Conservation (phyloP, 2,329 filamentous ascomycete genomes). For the Tolypocladium inflatum region DNA sequence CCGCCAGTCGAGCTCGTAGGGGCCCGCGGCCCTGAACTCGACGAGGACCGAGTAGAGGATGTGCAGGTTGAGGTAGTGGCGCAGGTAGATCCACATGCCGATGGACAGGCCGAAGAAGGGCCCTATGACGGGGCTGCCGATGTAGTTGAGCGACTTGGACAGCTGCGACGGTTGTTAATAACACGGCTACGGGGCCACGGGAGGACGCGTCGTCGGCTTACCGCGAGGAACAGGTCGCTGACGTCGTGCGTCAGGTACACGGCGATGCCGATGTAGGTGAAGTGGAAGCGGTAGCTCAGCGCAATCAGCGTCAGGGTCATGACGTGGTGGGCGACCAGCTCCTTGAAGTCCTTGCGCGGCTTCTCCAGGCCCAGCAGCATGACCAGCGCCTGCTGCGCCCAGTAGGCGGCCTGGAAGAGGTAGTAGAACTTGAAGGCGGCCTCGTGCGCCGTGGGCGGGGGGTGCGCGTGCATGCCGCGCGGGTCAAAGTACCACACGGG, state of each 20-base stretch:
- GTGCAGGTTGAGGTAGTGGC: slow-evolving; percentile 73
- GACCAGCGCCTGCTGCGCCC: slow-evolving; percentile 92
- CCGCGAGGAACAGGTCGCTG: slow-evolving; percentile 85
- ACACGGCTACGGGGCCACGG: too few relatives aligned
- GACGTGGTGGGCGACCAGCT: slow-evolving; percentile 85
- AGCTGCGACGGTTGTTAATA: slow-evolving; percentile 28
- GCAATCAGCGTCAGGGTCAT: slow-evolving; percentile 78
- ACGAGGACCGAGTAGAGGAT: slow-evolving; percentile 69
- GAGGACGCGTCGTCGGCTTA: neutral
- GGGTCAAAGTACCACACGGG: slow-evolving; percentile 96
- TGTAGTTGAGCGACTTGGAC: slow-evolving; percentile 85
- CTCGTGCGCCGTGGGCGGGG: slow-evolving; percentile 75
- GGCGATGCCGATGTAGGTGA: slow-evolving; percentile 89
- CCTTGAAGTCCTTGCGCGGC: slow-evolving; percentile 89
- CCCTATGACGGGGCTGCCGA: slow-evolving; percentile 65
- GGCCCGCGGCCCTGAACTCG: slow-evolving; percentile 65
- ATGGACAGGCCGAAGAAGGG: slow-evolving; percentile 84
- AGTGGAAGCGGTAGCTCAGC: slow-evolving; percentile 90
- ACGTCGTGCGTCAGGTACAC: slow-evolving; percentile 95
- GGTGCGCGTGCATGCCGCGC: slow-evolving; percentile 77
- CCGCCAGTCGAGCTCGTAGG: slow-evolving; percentile 68
- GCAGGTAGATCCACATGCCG: slow-evolving; percentile 76
- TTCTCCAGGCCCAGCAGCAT: slow-evolving; percentile 82
- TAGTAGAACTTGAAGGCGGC: slow-evolving; percentile 91
- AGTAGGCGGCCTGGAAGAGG: slow-evolving; percentile 87